Evolutionary conservation across 1,284 basidiomycete genomes (phyloP), one percentile per base, ranked within the genome.

Genomic region (Fistulinella cinereoalba): DNA sequence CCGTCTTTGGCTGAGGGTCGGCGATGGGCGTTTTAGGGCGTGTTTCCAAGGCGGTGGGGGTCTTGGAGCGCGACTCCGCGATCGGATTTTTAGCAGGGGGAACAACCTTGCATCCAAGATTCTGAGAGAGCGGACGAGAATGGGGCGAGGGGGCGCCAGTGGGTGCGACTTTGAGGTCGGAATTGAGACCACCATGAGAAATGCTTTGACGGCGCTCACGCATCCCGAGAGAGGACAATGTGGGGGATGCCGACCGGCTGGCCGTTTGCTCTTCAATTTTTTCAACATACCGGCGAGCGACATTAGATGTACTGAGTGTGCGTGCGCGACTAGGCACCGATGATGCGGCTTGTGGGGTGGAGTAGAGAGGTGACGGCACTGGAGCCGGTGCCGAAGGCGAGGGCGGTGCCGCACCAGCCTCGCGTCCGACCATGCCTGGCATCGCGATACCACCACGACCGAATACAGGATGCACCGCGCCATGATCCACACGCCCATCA

Each of bases 381-480:
- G 45, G 28, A 29, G 38, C 36, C 25, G 47, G 27, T 15, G 67
- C 71, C 5, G 69, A 57, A 3, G 69, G 65, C 2, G 46, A 51
- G 7, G 44, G 16, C 1, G 50, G 41, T 24, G 44, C 11, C 22
- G 27, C 38, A 24, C 38, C 15, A 25, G 37, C 40, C 7, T 50
- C 56, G 8, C 49, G 53, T 19, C 31, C 40, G 13, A 49, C 52
- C 72, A 88, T 75, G 7, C 85, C 85, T 18, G 84, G 83, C 77
- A 88, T 79, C 6, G 84, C 86, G 38, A 86, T 67, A 13, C 84
- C 85, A 15, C 82, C 80, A 47, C 73, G 74, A 27, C 87, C 86
- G 61, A 89, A 89, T 21, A 88, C 61, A 6, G 86, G 86, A 66
- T 89, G 87, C 10, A 84, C 78, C 3, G 73, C 62, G 36, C 59